These are phyloP conservation scores for Cryptosporidium parvum DNA, from an alignment of 169 alveolate species.

Conservation along the genomic window DNA sequence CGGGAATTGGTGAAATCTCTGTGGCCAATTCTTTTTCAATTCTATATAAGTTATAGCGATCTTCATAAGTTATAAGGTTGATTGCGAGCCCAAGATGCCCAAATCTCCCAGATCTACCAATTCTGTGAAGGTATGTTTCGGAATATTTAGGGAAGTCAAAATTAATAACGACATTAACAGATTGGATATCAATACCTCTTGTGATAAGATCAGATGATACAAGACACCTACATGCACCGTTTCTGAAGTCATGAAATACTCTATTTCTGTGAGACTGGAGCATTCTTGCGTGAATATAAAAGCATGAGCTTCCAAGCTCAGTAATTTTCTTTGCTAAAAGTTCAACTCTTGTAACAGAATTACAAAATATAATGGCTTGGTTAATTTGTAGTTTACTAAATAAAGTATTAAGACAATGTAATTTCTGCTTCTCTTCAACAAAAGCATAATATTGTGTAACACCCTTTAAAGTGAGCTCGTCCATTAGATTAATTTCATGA, in stretches of 20 bases:
- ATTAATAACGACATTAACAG: slow-evolving; percentile 98
- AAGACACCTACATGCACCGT: slow-evolving; percentile 96
- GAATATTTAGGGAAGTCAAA: slow-evolving; percentile 97
- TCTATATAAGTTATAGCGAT: slow-evolving; percentile 90
- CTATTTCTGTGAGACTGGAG: slow-evolving; percentile 94
- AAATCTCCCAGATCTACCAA: slow-evolving; percentile 98
- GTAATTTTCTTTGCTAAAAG: slow-evolving; percentile 98
- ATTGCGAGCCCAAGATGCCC: slow-evolving; percentile 98
- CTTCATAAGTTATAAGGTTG: slow-evolving; percentile 94
- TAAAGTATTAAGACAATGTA: slow-evolving; percentile 97
- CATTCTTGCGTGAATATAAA: slow-evolving; percentile 98
- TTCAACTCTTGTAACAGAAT: slow-evolving; percentile 98
- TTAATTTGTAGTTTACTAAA: slow-evolving; percentile 96
- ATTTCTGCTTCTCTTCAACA: slow-evolving; percentile 96
- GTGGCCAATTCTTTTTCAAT: slow-evolving; percentile 97
- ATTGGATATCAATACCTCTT: slow-evolving; percentile 98
- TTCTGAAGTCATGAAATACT: slow-evolving; percentile 97
- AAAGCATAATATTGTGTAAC: slow-evolving; percentile 98
- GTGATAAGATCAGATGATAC: slow-evolving; percentile 96
- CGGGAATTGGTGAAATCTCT: slow-evolving; percentile 98
- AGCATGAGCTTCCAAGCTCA: slow-evolving; percentile 98
- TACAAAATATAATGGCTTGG: slow-evolving; percentile 98
- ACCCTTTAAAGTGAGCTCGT: slow-evolving; percentile 98
- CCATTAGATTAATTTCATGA: slow-evolving; percentile 97
- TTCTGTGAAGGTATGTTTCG: slow-evolving; percentile 96